phyloP scores from a whole-genome alignment of 2,329 filamentous ascomycete genomes.

The Pseudocercospora musae region DNA sequence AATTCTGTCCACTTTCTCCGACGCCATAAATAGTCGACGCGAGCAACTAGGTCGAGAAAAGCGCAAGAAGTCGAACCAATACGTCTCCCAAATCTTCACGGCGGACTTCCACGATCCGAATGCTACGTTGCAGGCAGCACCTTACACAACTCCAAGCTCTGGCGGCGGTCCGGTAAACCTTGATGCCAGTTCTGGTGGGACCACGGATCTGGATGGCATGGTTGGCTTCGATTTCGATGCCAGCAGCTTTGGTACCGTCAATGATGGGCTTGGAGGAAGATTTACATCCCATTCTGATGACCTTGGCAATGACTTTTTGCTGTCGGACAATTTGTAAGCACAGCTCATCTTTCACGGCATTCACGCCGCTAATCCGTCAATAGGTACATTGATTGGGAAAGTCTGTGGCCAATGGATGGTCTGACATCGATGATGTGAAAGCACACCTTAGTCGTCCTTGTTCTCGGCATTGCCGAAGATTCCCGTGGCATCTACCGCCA shows the following conservation, averaged over 20 bases:
- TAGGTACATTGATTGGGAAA: constrained; percentile 18
- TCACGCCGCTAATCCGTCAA: not conserved
- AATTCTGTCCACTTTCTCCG: constrained; percentile 43
- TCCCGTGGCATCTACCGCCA: not conserved
- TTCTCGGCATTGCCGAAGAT: not conserved
- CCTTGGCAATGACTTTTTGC: constrained; percentile 7
- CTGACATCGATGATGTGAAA: not conserved
- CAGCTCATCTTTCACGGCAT: not conserved
- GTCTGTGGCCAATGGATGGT: constrained; percentile 15
- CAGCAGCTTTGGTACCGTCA: constrained; percentile 5
- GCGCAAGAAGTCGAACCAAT: constrained; percentile 22
- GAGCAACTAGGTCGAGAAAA: constrained; percentile 19
- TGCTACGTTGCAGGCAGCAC: constrained; percentile 1
- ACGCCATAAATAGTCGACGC: constrained; percentile 19
- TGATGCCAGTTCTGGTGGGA: not conserved
- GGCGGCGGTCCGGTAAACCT: not conserved
- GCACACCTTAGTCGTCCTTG: not conserved
- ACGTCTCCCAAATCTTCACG: constrained; percentile 23
- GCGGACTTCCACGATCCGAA: constrained; percentile 19
- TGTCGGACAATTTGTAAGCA: constrained; percentile 12
- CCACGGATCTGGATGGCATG: constrained; percentile 2
- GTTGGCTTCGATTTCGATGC: constrained; percentile 15
- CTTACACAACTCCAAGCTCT: constrained; percentile 9
- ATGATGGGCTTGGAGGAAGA: not conserved
- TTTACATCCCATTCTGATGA: not conserved